Percentiles rank a stretch among this genome's conserved stretches.
Evolutionary conservation across 1,284 basidiomycete genomes (phyloP).

Genomic region (Cryptococcus sp.): DNA sequence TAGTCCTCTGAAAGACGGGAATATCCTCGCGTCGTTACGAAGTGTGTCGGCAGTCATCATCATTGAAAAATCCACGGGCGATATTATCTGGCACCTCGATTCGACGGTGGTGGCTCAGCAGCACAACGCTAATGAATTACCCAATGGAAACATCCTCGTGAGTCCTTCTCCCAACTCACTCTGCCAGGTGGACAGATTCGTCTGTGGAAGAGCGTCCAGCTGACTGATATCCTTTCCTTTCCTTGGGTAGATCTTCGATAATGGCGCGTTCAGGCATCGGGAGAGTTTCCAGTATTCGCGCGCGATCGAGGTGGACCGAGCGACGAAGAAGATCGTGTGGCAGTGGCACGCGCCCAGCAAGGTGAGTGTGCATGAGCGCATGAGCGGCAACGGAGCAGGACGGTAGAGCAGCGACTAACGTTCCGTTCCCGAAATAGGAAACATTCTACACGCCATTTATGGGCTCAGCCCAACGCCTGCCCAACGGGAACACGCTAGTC

Average conservation of each 20-base stretch:
- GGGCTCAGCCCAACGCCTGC: conserved; percentile 25
- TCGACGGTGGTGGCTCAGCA: conserved; percentile 24
- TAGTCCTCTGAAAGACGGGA: conserved; percentile 23
- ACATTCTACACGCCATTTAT: conserved; percentile 29
- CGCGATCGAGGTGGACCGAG: conserved; percentile 22
- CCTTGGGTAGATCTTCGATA: conserved; percentile 20
- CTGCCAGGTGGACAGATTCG: background rate
- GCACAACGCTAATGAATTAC: conserved; percentile 25
- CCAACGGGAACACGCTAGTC: conserved; percentile 24
- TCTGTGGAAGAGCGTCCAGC: background rate
- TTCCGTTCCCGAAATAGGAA: conserved; percentile 6
- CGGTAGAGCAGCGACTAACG: background rate
- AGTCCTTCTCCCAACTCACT: background rate
- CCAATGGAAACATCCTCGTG: conserved; percentile 26
- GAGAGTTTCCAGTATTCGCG: conserved; percentile 24
- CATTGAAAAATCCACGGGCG: conserved; percentile 20
- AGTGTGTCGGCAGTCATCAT: conserved; percentile 28
- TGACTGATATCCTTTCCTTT: background rate
- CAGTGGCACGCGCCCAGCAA: conserved; percentile 22
- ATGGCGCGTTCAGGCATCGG: conserved; percentile 23
- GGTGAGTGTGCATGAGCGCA: conserved; percentile 3
- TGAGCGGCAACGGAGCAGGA: no score
- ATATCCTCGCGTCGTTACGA: conserved; percentile 24
- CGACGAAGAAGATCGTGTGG: conserved; percentile 26
- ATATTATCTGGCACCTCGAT: conserved; percentile 29